Evolutionary conservation across 495 filamentous ascomycete species (phyloP).

Genomic region (Daldinia caldariorum): DNA sequence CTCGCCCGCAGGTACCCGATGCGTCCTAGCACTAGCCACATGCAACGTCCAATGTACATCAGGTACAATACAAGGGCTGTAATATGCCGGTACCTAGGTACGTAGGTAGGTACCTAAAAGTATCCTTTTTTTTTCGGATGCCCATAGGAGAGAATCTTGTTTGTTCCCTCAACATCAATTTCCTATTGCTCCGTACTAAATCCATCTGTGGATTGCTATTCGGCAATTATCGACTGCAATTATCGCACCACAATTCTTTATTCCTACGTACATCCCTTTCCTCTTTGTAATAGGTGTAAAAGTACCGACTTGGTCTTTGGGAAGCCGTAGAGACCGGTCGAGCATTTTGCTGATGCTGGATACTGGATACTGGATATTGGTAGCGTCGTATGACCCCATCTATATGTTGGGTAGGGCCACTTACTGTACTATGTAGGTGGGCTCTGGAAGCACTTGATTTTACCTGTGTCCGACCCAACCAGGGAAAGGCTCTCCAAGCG

Average conservation of each 20-base stretch:
- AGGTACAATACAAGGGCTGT: too few relatives aligned
- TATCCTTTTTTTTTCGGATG: not conserved
- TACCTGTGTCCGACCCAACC: conserved; percentile 43
- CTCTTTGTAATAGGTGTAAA: conserved; percentile 12
- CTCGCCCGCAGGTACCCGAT: conserved; percentile 40
- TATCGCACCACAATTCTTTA: conserved; percentile 28
- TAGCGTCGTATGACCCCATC: conserved; percentile 44
- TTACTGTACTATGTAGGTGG: conserved; percentile 31
- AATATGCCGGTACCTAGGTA: conserved; percentile 11
- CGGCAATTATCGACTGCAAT: conserved; percentile 2
- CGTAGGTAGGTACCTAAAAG: conserved; percentile 8
- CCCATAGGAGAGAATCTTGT: not conserved
- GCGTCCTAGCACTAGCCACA: conserved; percentile 32
- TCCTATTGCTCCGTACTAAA: conserved; percentile 14
- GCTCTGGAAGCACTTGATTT: conserved; percentile 41
- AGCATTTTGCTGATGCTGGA: conserved; percentile 22
- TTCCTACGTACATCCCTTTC: conserved; percentile 26
- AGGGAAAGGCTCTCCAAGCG: conserved; percentile 44
- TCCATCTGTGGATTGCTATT: conserved; percentile 17
- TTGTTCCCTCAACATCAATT: conserved; percentile 9
- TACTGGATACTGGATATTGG: conserved; percentile 27
- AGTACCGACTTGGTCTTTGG: conserved; percentile 5
- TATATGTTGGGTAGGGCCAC: conserved; percentile 23
- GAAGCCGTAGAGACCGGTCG: conserved; percentile 15
- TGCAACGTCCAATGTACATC: conserved; percentile 19